Evolutionary conservation across 129 eudicot species (phyloP).

Genomic region (Ambrosia artemisiifolia): DNA sequence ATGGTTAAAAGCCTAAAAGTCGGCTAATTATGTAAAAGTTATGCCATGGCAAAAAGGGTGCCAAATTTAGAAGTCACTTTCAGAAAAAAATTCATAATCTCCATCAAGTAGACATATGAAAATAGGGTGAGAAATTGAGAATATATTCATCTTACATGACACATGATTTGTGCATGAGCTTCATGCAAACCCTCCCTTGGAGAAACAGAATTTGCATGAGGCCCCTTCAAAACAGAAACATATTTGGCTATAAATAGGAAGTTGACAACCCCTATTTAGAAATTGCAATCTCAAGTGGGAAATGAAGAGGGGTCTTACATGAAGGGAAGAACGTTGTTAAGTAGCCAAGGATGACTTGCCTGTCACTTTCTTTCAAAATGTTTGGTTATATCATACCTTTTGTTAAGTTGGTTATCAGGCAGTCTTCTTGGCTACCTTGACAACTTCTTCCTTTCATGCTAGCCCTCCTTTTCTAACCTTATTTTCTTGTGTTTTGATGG

Average conservation of each 20-base stretch:
- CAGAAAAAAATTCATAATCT: not conserved
- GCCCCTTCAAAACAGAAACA: slow-evolving; percentile 2
- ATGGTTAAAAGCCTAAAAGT: slow-evolving; percentile 9
- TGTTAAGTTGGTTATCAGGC: slow-evolving; percentile 32
- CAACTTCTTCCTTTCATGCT: slow-evolving; percentile 44
- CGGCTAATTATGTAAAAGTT: slow-evolving; percentile 1
- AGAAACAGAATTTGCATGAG: slow-evolving; percentile 21
- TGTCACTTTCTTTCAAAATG: slow-evolving; percentile 11
- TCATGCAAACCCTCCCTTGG: slow-evolving; percentile 20
- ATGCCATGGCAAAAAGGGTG: slow-evolving; percentile 1
- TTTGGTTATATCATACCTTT: not conserved
- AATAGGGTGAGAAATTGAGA: slow-evolving; percentile 4
- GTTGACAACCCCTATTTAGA: not conserved
- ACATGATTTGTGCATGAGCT: slow-evolving; percentile 29
- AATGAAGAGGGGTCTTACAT: slow-evolving; percentile 45
- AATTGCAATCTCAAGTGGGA: not conserved
- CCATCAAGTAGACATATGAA: slow-evolving; percentile 9
- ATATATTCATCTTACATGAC: slow-evolving; percentile 27
- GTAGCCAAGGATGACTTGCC: slow-evolving; percentile 92
- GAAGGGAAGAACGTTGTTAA: slow-evolving; percentile 43
- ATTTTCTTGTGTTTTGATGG: not conserved
- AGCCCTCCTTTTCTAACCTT: slow-evolving; percentile 27
- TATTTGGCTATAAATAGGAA: slow-evolving; percentile 33
- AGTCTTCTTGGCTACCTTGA: slow-evolving; percentile 54
- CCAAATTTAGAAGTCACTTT: not conserved